Conservation (phyloP, 176 grass and related monocot genomes). For the Lolium multiflorum region DNA sequence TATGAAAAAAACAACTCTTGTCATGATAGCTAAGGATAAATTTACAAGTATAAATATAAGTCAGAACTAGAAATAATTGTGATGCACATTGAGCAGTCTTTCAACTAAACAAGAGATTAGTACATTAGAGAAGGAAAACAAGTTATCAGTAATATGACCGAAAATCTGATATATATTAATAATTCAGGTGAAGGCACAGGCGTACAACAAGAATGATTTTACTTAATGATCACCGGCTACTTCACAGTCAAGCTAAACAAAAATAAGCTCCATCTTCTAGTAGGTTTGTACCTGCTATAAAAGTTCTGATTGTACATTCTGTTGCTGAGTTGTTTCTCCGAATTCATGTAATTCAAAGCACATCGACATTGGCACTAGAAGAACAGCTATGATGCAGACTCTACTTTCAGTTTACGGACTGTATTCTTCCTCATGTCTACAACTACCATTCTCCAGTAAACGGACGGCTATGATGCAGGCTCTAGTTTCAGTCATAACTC, state of each 20-base stretch:
- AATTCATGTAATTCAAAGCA: background rate
- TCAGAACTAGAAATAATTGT: too few relatives aligned
- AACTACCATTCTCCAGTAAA: too few relatives aligned
- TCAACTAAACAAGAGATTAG: slow-evolving; percentile 17
- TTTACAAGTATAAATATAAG: slow-evolving; percentile 22
- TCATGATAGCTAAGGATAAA: background rate
- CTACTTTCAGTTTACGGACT: background rate
- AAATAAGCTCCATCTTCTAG: slow-evolving; percentile 33
- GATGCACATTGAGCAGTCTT: background rate
- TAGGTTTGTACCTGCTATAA: slow-evolving; percentile 33
- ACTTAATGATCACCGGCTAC: slow-evolving; percentile 27
- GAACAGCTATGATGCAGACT: background rate
- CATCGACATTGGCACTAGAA: background rate
- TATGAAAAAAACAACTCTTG: background rate
- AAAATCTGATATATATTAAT: slow-evolving; percentile 22
- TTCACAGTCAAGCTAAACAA: slow-evolving; percentile 1
- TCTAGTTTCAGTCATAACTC: background rate
- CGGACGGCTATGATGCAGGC: too few relatives aligned
- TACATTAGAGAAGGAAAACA: background rate
- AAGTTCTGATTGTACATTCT: slow-evolving; percentile 24
- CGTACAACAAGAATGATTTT: slow-evolving; percentile 26
- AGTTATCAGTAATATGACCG: background rate
- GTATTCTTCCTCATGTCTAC: slow-evolving; percentile 5
- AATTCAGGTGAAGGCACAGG: background rate
- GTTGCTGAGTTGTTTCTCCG: background rate